A percentile compares a stretch with the other conserved stretches of the same genome.
Evolutionary conservation across 2,329 filamentous ascomycete species (phyloP).

Genomic region (Botryotinia globosa): DNA sequence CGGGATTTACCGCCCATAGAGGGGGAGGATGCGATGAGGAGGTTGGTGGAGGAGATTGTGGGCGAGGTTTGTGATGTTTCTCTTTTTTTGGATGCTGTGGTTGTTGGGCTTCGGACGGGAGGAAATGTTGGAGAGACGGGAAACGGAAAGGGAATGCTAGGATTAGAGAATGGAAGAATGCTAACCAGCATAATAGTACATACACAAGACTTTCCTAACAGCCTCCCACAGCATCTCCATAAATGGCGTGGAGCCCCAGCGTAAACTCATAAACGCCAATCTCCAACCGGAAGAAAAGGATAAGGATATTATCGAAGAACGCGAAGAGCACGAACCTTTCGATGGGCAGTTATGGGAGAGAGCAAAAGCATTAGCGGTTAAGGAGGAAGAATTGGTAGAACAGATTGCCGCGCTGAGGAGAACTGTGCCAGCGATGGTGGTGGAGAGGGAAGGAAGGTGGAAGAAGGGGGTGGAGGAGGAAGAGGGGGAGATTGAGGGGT

Average conservation of each 20-base stretch:
- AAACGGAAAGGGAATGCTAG: background rate
- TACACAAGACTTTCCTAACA: conserved; percentile 57
- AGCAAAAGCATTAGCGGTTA: conserved; percentile 58
- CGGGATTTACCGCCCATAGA: conserved; percentile 65
- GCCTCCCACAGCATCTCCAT: conserved; percentile 60
- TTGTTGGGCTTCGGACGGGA: too few species aligned
- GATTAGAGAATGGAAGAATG: background rate
- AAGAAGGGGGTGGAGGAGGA: conserved; percentile 30
- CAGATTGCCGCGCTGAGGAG: conserved; percentile 52
- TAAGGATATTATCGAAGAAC: conserved; percentile 27
- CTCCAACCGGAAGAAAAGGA: conserved; percentile 35
- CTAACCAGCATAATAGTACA: conserved; percentile 48
- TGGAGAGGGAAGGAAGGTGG: conserved; percentile 26
- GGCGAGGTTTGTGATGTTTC: conserved; percentile 48
- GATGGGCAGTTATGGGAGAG: conserved; percentile 56
- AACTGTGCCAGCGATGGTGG: conserved; percentile 27
- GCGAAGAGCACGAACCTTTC: conserved; percentile 56
- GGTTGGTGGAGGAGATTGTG: conserved; percentile 58
- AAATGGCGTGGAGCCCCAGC: conserved; percentile 51
- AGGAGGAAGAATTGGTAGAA: conserved; percentile 62
- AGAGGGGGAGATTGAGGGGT: conserved; percentile 26
- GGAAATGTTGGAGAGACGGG: too few species aligned
- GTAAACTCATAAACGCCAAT: conserved; percentile 38
- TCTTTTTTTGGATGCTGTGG: background rate
- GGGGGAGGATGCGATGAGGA: conserved; percentile 56